Evolutionary conservation across 208 protist genomes (phyloP), one percentile per base, ranked within the genome.

Genomic region (Trypanosoma scelopori): DNA sequence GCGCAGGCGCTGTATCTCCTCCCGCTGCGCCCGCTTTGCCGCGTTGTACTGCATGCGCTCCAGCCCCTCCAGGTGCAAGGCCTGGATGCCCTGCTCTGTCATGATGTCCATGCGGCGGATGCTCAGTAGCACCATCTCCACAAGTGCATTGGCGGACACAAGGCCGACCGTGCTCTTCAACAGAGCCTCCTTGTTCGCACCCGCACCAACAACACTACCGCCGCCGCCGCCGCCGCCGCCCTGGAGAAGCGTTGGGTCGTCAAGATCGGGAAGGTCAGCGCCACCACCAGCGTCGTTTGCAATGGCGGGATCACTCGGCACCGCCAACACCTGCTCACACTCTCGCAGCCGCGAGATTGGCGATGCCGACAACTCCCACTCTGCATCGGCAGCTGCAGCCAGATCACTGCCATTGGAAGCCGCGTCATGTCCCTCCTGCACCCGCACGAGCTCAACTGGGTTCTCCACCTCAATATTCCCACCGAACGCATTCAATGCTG

Each of bases 111-210:
- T 74, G 55, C 60, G 61, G 22, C 63, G 70, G 7, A 89, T 59
- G 35, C 77, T 90, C 27, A 77, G 55, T 55, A 93, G 76, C 51
- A 93, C 84, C 81, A 90, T 90, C 30, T 93, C 81, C n/a, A 85
- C 81, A 18, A 93, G 64, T 5, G 70, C 65, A 18, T 71, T 61
- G 3, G 79, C 69, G 0, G 79, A 74, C 12, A 88, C 68, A n/a
- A 67, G 68, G n/a, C 84, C 87, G 22, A 90, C 58, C 5, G 81
- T 71, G 15, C 76, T 81, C 30, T 77, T 69, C 39, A 87, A 59
- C 30, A 84, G 56, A 12, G 70, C 55, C 58, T 78, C 80, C 32
- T 58, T 48, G 9, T 28, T 39, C 7, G 45, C 53, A 43, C 30
- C 22, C 58, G 12, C 22, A 39, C 56, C 61, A 1, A 65, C 69